These are phyloP conservation scores for Mycena metata DNA, from an alignment of 768 basidiomycete species.

Conservation along the genomic window DNA sequence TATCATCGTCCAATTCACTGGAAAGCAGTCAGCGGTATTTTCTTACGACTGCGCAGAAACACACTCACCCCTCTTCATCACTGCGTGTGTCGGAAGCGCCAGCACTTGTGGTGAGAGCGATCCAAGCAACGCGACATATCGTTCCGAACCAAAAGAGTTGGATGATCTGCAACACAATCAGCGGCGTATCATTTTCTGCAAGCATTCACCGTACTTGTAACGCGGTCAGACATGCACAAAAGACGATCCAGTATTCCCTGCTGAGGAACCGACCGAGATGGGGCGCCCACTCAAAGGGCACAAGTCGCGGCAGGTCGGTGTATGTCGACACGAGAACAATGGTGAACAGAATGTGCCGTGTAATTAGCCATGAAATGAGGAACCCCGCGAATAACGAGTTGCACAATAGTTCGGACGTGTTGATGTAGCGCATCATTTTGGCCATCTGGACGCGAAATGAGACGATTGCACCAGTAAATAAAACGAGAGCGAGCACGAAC, in stretches of 20 bases:
- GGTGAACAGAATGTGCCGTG: constrained; percentile 87
- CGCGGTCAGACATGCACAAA: constrained; percentile 66
- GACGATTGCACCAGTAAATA: background rate
- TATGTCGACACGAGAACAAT: constrained; percentile 75
- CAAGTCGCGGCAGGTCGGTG: constrained; percentile 61
- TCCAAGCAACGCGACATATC: constrained; percentile 87
- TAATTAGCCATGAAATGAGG: constrained; percentile 91
- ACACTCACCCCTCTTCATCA: constrained; percentile 78
- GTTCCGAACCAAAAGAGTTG: constrained; percentile 89
- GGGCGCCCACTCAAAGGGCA: constrained; percentile 72
- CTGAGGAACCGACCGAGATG: constrained; percentile 70
- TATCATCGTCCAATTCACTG: constrained; percentile 46
- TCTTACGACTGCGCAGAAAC: no score
- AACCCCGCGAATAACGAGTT: constrained; percentile 86
- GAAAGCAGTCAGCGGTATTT: background rate
- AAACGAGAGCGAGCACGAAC: constrained; percentile 58
- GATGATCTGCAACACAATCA: constrained; percentile 61
- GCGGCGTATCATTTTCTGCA: constrained; percentile 2
- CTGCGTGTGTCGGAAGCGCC: constrained; percentile 89
- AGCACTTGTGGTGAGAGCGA: constrained; percentile 76
- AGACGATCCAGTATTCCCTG: constrained; percentile 57
- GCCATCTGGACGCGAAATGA: constrained; percentile 68
- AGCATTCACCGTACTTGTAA: constrained; percentile 66
- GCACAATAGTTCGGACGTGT: constrained; percentile 68
- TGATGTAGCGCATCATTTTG: constrained; percentile 95